A percentile compares a stretch with the other conserved stretches of the same genome.
Conservation (phyloP, 345 rosid genomes). For the Gossypium ekmanianum region DNA sequence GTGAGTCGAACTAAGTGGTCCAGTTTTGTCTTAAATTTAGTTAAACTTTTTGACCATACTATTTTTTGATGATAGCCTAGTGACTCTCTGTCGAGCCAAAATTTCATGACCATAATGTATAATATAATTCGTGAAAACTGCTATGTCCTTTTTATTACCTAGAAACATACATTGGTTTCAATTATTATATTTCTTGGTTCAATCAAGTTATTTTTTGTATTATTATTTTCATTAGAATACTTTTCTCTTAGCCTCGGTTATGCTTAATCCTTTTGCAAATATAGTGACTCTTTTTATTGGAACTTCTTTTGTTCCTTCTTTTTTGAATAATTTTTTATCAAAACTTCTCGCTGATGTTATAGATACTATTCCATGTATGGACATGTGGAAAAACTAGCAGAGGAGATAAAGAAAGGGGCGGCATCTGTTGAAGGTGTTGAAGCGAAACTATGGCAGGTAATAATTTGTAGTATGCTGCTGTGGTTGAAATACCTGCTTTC, state of each 20-base stretch:
- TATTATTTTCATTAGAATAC: conserved; percentile 2
- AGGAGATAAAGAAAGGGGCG: conserved; percentile 89
- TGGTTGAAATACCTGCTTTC: conserved; percentile 11
- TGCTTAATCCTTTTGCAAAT: conserved; percentile 2
- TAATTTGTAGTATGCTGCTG: conserved; percentile 7
- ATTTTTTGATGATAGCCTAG: not conserved
- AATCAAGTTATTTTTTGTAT: not conserved
- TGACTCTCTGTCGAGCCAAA: not conserved
- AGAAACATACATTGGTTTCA: not conserved
- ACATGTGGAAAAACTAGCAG: conserved; percentile 87
- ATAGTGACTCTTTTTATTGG: not conserved
- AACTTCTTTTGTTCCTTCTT: not conserved
- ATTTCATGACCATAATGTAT: not conserved
- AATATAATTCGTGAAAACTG: not conserved
- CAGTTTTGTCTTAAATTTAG: not conserved
- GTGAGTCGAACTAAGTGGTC: not conserved
- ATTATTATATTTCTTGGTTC: not conserved
- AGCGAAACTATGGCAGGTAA: conserved; percentile 90
- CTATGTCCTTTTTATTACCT: not conserved
- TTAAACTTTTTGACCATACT: conserved; percentile 1
- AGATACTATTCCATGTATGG: conserved; percentile 99
- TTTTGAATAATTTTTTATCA: not conserved
- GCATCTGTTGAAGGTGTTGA: conserved; percentile 95
- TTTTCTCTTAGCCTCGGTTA: not conserved
- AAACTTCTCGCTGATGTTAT: conserved; percentile 21